phyloP scores from a whole-genome alignment of 345 rosid species.

The Adansonia digitata region DNA sequence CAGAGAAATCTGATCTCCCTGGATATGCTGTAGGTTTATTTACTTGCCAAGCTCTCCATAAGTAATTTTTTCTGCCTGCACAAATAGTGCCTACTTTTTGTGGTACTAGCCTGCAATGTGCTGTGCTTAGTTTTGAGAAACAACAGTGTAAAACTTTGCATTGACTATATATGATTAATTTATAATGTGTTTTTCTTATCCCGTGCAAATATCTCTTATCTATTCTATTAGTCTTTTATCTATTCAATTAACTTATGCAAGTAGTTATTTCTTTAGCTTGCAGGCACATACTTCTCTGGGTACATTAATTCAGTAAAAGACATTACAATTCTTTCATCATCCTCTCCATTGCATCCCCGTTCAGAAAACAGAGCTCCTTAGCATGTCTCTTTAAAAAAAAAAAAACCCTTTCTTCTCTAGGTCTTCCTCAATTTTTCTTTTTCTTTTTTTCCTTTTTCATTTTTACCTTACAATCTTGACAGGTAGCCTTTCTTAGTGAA shows the following conservation, averaged over 20 bases:
- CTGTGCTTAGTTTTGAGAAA: neutral
- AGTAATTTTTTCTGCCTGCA: neutral
- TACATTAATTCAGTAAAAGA: neutral
- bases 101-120: neutral
- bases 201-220: neutral
- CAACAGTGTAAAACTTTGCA: neutral
- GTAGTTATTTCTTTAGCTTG: neutral
- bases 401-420: neutral
- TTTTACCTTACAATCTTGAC: neutral
- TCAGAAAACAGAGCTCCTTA: neutral
- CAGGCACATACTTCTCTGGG: neutral
- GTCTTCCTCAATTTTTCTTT: neutral
- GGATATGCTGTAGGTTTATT: slow-evolving; percentile 51
- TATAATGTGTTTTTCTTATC: neutral
- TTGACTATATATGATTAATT: neutral
- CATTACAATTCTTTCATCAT: neutral
- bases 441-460: no score
- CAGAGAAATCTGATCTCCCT: slow-evolving; percentile 42
- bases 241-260: neutral
- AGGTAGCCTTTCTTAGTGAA: neutral
- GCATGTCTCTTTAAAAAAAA: neutral
- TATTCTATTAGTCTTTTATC: no score
- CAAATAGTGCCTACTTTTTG: neutral
- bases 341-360: neutral
- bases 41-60: neutral